Base-by-base conservation (phyloP, 2,329 filamentous ascomycete genomes). In the Alternaria infectoria region DNA sequence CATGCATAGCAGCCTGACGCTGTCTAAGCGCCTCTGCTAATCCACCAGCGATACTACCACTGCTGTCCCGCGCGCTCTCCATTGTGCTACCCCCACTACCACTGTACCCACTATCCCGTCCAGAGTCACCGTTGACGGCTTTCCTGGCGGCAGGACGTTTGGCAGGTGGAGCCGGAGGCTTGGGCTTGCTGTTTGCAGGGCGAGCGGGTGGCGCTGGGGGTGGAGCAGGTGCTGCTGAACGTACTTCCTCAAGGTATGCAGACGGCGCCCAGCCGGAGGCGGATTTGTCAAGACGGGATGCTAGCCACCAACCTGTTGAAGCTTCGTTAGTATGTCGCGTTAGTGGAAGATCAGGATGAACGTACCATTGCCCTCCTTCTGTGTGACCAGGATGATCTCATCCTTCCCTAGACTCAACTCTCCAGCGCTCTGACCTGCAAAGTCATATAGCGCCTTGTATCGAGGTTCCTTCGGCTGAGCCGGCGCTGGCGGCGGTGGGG, bases 361-460 rank as follows among this genome's bases (percentile, higher is more conserved):
- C 90, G 80, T 88, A 97, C 95, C 96, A 78, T 98, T 98, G 79
- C 87, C 90, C 81, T 97, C 95, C 81, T 97, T 97, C 76, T 96
- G 91, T n/a, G 96, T 87, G 75, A 99, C 89, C 78, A 96, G 89
- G 57, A 99, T 87, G 52, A 97, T 81, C 67, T 98, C 92, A 54
- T 91, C 93, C 54, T 91, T 90, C 61, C 80, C 87, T 67, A 99
- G 88, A 15, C 91, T 90, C 55, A 99, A 85, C 81, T 98, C 94
- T 69, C 96, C 97, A 61, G 90, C 88, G 67, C 88, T 92, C 70
- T 95, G 91, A 15, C 93, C 93, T 58, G 85, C 87, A 79, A 98
- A 99, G 74, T 97, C 94, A 79, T 98, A 99, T 50, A 98, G 81
- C 5, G 93, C 96, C 83, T 93, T 96, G 74, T 92, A 96, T 70